phyloP scores from a whole-genome alignment of 192 early-diverging fungal genomes.

The Neocallimastix lanati region DNA sequence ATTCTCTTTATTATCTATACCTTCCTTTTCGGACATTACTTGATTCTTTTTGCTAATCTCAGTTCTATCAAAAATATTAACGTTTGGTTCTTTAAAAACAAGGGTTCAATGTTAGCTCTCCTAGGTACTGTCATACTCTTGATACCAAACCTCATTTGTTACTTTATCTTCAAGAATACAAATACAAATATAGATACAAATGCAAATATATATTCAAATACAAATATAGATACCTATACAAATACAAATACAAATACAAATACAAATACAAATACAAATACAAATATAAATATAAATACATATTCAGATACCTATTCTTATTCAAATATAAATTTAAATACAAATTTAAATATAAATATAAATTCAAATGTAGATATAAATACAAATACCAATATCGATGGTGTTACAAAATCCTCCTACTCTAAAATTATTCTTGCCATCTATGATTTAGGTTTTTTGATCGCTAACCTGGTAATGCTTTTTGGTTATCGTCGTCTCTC shows the following conservation, averaged over 20 bases:
- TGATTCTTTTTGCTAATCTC: conserved; percentile 10
- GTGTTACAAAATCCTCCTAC: too few species aligned
- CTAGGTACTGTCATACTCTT: not conserved
- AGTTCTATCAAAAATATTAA: conserved; percentile 12
- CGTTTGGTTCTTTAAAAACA: conserved; percentile 13
- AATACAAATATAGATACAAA: too few species aligned
- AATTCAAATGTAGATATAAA: too few species aligned
- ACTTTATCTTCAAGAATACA: not conserved
- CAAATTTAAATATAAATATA: too few species aligned
- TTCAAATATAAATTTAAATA: too few species aligned
- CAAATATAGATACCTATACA: too few species aligned
- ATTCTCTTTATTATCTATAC: not conserved
- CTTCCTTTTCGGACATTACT: conserved; percentile 13
- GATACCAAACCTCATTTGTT: not conserved
- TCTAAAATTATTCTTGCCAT: not conserved
- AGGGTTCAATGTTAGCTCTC: conserved; percentile 4
- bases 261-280: too few species aligned
- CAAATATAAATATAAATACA: too few species aligned
- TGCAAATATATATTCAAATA: too few species aligned
- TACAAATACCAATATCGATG: too few species aligned
- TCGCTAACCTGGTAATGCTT: conserved; percentile 9
- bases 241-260: too few species aligned
- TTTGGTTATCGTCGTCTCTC: conserved; percentile 7
- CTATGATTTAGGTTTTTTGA: not conserved
- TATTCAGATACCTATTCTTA: too few species aligned